Conservation (phyloP, 345 rosid genomes). For the Mangifera indica region DNA sequence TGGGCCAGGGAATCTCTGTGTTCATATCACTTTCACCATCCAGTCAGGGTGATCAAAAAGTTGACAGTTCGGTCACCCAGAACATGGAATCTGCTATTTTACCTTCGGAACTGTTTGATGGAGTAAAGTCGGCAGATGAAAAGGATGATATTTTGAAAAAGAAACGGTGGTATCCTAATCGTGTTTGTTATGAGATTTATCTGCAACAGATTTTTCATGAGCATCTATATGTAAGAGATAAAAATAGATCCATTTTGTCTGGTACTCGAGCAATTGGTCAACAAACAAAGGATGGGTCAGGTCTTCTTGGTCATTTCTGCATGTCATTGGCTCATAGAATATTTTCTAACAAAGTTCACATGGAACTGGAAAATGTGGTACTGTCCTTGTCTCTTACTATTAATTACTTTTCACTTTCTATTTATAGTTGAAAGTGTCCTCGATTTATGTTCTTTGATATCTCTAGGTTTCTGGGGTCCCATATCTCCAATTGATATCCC, state of each 20-base stretch:
- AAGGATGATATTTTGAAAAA: conserved; percentile 31
- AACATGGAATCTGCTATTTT: conserved; percentile 37
- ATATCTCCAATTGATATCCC: conserved; percentile 80
- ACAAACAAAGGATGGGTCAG: conserved; percentile 45
- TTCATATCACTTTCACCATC: conserved; percentile 67
- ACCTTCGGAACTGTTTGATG: conserved; percentile 48
- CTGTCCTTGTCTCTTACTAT: conserved; percentile 14
- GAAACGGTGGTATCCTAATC: conserved; percentile 50
- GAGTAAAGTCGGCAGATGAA: conserved; percentile 39
- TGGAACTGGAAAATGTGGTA: conserved; percentile 84
- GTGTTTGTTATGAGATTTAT: conserved; percentile 69
- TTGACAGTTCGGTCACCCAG: conserved; percentile 32
- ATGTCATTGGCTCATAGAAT: conserved; percentile 86
- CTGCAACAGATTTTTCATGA: conserved; percentile 80
- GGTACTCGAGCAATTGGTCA: conserved; percentile 44
- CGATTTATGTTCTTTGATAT: conserved; percentile 7
- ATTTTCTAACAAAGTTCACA: conserved; percentile 66
- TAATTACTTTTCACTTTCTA: neutral
- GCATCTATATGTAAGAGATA: conserved; percentile 49
- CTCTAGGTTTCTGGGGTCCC: conserved; percentile 72
- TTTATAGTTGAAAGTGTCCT: conserved; percentile 6
- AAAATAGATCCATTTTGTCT: conserved; percentile 43
- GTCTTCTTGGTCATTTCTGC: conserved; percentile 87
- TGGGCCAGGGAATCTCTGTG: conserved; percentile 69
- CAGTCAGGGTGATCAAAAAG: conserved; percentile 35